Conservation (phyloP, 805 yeast species). For the Komagataella phaffii region DNA sequence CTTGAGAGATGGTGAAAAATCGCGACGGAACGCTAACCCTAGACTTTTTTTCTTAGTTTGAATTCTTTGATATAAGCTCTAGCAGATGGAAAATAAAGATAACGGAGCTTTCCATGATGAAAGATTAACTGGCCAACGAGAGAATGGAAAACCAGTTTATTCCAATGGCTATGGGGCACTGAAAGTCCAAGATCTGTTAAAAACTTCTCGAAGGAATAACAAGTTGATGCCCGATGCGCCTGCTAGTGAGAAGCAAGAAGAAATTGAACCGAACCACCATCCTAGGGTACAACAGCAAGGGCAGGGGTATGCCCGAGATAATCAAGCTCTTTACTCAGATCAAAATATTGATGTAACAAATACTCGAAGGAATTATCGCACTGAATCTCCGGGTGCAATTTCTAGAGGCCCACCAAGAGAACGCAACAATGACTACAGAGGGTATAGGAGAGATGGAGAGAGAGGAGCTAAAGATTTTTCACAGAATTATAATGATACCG, state of each 20-base stretch:
- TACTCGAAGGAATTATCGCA: conserved; percentile 5
- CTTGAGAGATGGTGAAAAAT: not conserved
- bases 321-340: conserved; percentile 7
- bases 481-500: not conserved
- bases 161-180: not conserved
- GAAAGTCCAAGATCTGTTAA: not conserved
- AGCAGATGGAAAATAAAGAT: not conserved
- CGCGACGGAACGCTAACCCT: not conserved
- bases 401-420: conserved; percentile 5
- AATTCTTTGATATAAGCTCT: no score
- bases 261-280: conserved; percentile 1
- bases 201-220: not conserved
- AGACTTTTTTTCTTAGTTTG: not conserved
- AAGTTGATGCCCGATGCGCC: not conserved
- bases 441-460: conserved; percentile 4
- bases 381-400: conserved; percentile 8
- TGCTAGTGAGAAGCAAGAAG: not conserved
- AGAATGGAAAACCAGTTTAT: not conserved
- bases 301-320: conserved; percentile 3
- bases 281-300: conserved; percentile 4
- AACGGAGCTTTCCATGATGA: not conserved
- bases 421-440: conserved; percentile 7
- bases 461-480: conserved; percentile 2
- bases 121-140: not conserved
- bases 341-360: conserved; percentile 7